A percentile compares a stretch with the other conserved stretches of the same genome.
phyloP scores from a whole-genome alignment of 148 eudicot genomes.

The Dysphania ambrosioides region DNA sequence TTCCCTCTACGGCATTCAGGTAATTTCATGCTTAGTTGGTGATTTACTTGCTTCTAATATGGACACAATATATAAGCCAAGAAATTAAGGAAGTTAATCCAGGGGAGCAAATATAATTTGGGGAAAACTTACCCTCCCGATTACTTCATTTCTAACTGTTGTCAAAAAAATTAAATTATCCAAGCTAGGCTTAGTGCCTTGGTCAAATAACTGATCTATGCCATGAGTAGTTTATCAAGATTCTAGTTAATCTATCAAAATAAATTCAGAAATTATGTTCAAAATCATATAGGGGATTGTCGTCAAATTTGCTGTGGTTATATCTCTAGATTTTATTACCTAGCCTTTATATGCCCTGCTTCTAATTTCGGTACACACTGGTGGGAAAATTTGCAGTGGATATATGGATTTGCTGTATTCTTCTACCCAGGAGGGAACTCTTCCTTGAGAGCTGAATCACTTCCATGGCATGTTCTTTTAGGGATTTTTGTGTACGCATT shows the following conservation, averaged over 20 bases:
- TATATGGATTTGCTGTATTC: conserved; percentile 65
- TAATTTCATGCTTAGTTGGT: conserved; percentile 15
- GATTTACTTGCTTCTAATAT: neutral
- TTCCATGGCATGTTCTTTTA: conserved; percentile 75
- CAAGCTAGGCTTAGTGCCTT: too few relatives aligned
- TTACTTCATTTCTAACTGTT: too few relatives aligned
- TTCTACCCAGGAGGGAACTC: conserved; percentile 74
- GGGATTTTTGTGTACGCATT: conserved; percentile 67
- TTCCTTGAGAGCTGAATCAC: conserved; percentile 54
- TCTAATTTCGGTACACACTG: neutral
- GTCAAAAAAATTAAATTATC: too few relatives aligned
- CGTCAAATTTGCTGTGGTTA: neutral
- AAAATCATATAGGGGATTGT: neutral
- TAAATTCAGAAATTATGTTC: neutral
- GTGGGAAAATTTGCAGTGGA: conserved; percentile 56
- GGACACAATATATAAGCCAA: neutral
- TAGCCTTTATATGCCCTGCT: neutral
- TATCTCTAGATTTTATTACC: neutral
- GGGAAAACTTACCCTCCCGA: too few relatives aligned
- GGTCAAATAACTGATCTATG: too few relatives aligned
- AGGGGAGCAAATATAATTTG: neutral
- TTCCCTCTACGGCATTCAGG: conserved; percentile 78
- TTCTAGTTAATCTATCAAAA: neutral
- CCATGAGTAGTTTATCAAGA: too few relatives aligned
- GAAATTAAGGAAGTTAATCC: neutral